These are phyloP conservation scores for Colletotrichum sp. DNA, from an alignment of 2,329 filamentous ascomycete genomes.

Conservation along the genomic window DNA sequence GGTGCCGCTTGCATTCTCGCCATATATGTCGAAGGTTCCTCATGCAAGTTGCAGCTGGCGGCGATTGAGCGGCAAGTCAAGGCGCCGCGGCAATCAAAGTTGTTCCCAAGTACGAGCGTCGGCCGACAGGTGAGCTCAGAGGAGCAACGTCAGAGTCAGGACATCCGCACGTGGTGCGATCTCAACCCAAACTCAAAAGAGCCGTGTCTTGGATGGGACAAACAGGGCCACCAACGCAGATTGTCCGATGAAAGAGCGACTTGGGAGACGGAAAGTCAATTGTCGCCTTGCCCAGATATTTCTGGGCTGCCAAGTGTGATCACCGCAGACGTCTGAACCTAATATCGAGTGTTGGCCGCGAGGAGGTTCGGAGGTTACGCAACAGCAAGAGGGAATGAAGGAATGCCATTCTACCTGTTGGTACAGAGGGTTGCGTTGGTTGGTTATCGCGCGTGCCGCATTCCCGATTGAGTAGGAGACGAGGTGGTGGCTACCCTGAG, in stretches of 20 bases:
- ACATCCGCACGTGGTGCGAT: not conserved
- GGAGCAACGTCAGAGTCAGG: not conserved
- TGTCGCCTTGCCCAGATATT: not conserved
- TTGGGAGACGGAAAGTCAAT: not conserved
- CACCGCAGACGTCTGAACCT: not conserved
- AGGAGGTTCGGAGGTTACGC: not conserved
- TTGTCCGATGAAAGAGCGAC: constrained; percentile 6
- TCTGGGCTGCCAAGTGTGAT: not conserved
- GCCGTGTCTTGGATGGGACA: not conserved
- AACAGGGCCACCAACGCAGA: not conserved
- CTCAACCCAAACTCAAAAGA: not conserved
- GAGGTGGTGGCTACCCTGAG: not conserved
- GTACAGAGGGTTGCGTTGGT: not conserved
- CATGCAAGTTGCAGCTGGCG: not conserved
- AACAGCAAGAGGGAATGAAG: not conserved
- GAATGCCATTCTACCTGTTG: not conserved
- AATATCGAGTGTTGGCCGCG: not conserved
- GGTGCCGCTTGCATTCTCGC: not conserved
- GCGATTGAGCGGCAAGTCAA: not conserved
- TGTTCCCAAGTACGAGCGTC: not conserved
- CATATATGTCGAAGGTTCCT: not conserved
- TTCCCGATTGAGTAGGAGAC: not conserved
- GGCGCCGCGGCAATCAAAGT: not conserved
- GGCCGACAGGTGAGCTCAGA: not conserved
- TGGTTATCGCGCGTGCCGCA: not conserved